Base-by-base conservation (phyloP, 2,329 filamentous ascomycete species). In the Volutella citrinella region DNA sequence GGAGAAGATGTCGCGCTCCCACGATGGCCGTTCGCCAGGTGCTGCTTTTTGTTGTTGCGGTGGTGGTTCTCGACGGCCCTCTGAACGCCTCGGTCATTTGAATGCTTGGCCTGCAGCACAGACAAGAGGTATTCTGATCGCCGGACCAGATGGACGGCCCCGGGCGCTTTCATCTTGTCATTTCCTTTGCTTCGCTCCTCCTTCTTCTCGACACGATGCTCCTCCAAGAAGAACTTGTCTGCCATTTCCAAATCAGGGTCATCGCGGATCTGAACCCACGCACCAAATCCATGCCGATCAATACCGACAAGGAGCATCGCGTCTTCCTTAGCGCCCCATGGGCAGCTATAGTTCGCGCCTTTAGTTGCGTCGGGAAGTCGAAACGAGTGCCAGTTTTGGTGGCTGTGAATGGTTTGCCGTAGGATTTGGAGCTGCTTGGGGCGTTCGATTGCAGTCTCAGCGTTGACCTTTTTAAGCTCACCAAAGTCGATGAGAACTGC, bases 121-220 rank as follows among this genome's bases (percentile, higher is more conserved):
- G 89, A 95, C 24, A 98, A 74, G 11, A 98, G 76, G 56, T 98
- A 98, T 55, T 97, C 93, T 9, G 91, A 87, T 39, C 93, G 85
- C 29, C 93, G 87, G 34, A 97, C 91, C 27, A 98, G 80, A 58
- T 98, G 93, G 18, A 98, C 93, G 15, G 93, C 91, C n/a, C 93
- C 93, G 5, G 93, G 93, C 4, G 91, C 95, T 54, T 95, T 94
- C 21, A 87, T 86, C 42, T 83, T 82, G 36, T 83, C 84, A 13
- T 87, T 83, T 12, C 69, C 78, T 53, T 88, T 87, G 54, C 73
- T 85, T 21, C 93, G 84, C 61, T 96, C 89, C 53, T 93, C 90
- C 60, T 97, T 97, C 66, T 94, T 93, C 60, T 95, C 93, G 13
- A 97, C 91, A n/a, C 91, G 85, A 60, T 97, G 90, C 61, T 98